Base-by-base conservation (phyloP, 345 rosid genomes). In the Theobroma cacao region DNA sequence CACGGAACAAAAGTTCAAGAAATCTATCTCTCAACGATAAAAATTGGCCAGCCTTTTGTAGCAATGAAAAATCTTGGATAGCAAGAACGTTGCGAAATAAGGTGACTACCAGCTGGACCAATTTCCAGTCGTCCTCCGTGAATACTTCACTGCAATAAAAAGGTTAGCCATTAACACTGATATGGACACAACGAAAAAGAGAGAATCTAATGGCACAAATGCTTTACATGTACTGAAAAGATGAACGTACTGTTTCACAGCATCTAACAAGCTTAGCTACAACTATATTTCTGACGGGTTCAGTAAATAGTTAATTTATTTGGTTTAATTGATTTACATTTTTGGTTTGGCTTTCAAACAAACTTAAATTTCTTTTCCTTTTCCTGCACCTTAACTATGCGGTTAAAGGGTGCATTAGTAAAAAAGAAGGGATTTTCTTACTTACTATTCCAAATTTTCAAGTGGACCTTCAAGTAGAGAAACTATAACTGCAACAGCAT, bases 111-210 rank as follows among this genome's bases (percentile, higher is more conserved):
- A 96, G 93, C 88, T 94, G 98, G 80, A 92, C 87, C 90, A 96
- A 80, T 85, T 96, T 96, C 99, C 98, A 96, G 81, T 96, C 97
- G 80, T 96, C 99, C 83, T 96, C 99, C 0, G 86, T 82, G 81
- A 96, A 91, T 55, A 80, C 67, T 66, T 94, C 92, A 60, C 99
- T 96, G 92, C 30, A 85, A 65, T 56, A 20, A 38, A 86, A 59
- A 75, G 55, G 15, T n/a, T n/a, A 33, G 52, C 43, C 61, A 72
- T 31, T 72, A 33, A 52, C 0, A 11, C 12, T 6, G 8, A 6
- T 72, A 38, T 33, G 45, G n/a, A 34, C 45, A 52, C 7, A 33
- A 6, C 2, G 4, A 48, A 33, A 17, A 52, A n/a, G 14, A 52
- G 20, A 26, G 9, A 72, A 72, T 33, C 18, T 72, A 53, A 52